phyloP scores from a whole-genome alignment of 441 rosid genomes.

The Pelargonium australe region DNA sequence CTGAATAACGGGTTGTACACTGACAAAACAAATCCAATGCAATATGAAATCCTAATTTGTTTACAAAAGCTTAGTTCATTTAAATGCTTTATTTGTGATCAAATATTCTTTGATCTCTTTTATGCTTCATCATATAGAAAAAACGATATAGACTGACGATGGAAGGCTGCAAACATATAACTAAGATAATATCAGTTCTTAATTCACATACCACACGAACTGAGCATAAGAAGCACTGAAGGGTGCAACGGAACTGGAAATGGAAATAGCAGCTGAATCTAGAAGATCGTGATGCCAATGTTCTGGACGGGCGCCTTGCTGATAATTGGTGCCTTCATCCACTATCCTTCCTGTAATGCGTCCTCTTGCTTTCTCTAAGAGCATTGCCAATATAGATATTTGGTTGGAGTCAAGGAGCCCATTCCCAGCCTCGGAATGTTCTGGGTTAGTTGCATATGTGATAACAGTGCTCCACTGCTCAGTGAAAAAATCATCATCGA shows the following conservation, averaged over 20 bases:
- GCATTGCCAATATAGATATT: constrained; percentile 43
- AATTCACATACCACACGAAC: constrained; percentile 62
- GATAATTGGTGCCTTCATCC: constrained; percentile 30
- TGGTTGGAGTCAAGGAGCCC: constrained; percentile 31
- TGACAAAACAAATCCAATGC: constrained; percentile 1
- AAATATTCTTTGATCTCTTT: background rate
- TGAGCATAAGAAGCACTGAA: constrained; percentile 41
- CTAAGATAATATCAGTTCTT: constrained; percentile 5
- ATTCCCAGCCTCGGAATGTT: constrained; percentile 27
- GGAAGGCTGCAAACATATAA: constrained; percentile 1
- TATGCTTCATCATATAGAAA: constrained; percentile 5
- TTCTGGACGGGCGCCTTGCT: constrained; percentile 40
- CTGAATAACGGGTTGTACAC: background rate
- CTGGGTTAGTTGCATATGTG: constrained; percentile 43
- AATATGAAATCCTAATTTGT: background rate
- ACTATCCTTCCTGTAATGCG: constrained; percentile 41
- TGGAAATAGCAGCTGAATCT: constrained; percentile 64
- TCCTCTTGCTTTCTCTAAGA: constrained; percentile 64
- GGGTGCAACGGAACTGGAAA: constrained; percentile 40
- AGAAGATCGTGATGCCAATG: constrained; percentile 78
- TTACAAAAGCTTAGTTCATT: background rate
- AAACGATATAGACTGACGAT: background rate
- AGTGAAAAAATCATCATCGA: constrained; percentile 67
- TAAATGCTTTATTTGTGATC: constrained; percentile 5
- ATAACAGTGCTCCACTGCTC: constrained; percentile 72